phyloP scores from a whole-genome alignment of 352 stramenopile species.

The Peronospora destructor region DNA sequence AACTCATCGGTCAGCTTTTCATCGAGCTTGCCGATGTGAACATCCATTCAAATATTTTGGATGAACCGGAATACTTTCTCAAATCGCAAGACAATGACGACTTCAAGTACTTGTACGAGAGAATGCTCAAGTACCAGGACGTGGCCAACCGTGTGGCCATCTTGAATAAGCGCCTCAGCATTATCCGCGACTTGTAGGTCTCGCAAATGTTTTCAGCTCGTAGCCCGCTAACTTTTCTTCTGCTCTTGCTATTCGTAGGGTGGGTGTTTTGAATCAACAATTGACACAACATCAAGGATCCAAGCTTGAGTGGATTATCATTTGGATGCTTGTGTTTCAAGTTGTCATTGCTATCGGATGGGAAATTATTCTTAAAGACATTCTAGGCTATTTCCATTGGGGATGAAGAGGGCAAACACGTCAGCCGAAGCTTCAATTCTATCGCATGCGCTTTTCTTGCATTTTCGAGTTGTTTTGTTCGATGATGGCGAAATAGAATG shows the following conservation, averaged over 20 bases:
- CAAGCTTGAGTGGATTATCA: conserved; percentile 92
- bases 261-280: conserved; percentile 89
- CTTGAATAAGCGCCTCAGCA: conserved; percentile 90
- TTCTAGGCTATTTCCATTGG: conserved; percentile 63
- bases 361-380: conserved; percentile 80
- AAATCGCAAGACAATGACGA: conserved; percentile 82
- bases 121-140: conserved; percentile 88
- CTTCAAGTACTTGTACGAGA: conserved; percentile 88
- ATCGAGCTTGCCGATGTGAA: conserved; percentile 88
- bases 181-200: conserved; percentile 85
- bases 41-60: conserved; percentile 90
- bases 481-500: not conserved
- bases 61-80: conserved; percentile 87
- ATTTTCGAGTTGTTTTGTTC: not conserved
- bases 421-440: too few relatives aligned
- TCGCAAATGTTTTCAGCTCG: not conserved
- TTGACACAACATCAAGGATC: conserved; percentile 78
- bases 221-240: conserved; percentile 6
- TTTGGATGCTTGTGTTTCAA: conserved; percentile 88
- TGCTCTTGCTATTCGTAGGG: conserved; percentile 29
- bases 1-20: conserved; percentile 87
- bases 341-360: conserved; percentile 79
- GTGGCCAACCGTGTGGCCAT: conserved; percentile 87
- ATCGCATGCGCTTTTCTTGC: too few relatives aligned
- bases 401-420: not conserved